A percentile compares a stretch with the other conserved stretches of the same genome.
Conservation (phyloP, 441 rosid genomes). For the Gossypium schwendimanii region DNA sequence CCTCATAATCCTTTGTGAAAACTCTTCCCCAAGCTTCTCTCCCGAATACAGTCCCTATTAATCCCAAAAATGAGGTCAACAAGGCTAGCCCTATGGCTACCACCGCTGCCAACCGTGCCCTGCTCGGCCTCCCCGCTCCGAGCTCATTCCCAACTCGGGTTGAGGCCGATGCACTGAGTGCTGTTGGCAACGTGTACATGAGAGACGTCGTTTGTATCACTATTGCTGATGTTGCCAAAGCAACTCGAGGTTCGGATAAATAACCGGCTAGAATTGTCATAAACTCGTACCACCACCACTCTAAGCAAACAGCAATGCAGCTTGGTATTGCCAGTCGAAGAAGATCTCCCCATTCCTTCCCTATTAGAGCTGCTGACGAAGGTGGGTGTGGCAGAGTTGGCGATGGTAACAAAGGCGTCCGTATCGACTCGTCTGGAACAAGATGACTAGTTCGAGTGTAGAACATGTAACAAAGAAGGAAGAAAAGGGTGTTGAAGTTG, state of each 20-base stretch:
- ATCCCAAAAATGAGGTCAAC: conserved; percentile 42
- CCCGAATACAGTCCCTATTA: conserved; percentile 54
- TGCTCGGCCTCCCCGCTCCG: conserved; percentile 59
- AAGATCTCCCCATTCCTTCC: conserved; percentile 52
- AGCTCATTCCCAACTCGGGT: conserved; percentile 81
- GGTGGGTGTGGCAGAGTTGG: not conserved
- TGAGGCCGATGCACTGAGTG: conserved; percentile 66
- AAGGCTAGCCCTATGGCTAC: conserved; percentile 52
- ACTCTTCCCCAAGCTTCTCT: conserved; percentile 60
- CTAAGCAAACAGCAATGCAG: conserved; percentile 72
- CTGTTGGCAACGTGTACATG: conserved; percentile 70
- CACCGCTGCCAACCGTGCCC: conserved; percentile 48
- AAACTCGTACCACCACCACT: conserved; percentile 99
- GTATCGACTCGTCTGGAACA: not conserved
- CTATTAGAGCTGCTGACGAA: not conserved
- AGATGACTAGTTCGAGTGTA: conserved; percentile 1
- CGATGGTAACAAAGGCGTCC: conserved; percentile 11
- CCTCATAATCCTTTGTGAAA: conserved; percentile 47
- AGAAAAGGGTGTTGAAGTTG: conserved; percentile 51
- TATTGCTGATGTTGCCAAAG: conserved; percentile 65
- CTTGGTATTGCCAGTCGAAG: conserved; percentile 65
- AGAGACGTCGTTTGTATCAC: conserved; percentile 82
- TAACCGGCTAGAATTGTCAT: conserved; percentile 83
- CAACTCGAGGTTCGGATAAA: conserved; percentile 41
- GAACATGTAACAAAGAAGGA: conserved; percentile 51